Evolutionary conservation across 192 early-diverging fungal genomes (phyloP), one percentile per base, ranked within the genome.

Genomic region (Bifiguratus adelaidae): DNA sequence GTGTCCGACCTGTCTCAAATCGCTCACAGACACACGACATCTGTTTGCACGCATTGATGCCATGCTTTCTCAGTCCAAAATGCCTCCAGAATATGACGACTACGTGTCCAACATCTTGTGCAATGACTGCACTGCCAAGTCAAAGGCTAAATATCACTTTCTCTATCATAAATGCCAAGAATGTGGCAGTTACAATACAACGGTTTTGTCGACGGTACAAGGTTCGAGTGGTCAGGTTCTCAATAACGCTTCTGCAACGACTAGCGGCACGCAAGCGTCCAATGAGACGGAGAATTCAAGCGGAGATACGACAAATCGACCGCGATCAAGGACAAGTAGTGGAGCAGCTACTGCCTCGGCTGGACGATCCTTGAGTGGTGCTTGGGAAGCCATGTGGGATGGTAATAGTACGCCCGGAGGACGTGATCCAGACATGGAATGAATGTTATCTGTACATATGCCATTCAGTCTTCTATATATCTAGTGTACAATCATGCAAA

Each of bases 1-100:
- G 36, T 98, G 95, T 51, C 95, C 95, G 0, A 87, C 92, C 1
- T 98, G 95, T 54, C 77, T 82, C 52, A 91, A 93, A 53, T 91
- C 93, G 18, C 61, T 98, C 0, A 81, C 82, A 35, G 76, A 95
- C 52, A 94, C 92, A 76, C 66, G 65, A 5, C 63, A 64, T 4
- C 86, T 89, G 50, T 98, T 92, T 52, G 51, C 60, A 23, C 81
- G 85, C 11, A 86, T 98, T 27, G 95, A 98, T 45, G 58, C 63
- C 2, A 71, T 89, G 50, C 58, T 98, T 47, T 76, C 69, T 4
- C 61, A 73, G 37, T 89, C 92, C 54, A 65, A 68, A 11, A 98
- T 98, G 95, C 95, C 93, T 3, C 53, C 73, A 22, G 93, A 96
- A 59, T 95, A 95, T 69, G 67, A 70, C 27, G 70, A 85, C 51